These are phyloP conservation scores for Ceratobasidium sp. DNA, from an alignment of 1,284 basidiomycete genomes.

Conservation along the genomic window DNA sequence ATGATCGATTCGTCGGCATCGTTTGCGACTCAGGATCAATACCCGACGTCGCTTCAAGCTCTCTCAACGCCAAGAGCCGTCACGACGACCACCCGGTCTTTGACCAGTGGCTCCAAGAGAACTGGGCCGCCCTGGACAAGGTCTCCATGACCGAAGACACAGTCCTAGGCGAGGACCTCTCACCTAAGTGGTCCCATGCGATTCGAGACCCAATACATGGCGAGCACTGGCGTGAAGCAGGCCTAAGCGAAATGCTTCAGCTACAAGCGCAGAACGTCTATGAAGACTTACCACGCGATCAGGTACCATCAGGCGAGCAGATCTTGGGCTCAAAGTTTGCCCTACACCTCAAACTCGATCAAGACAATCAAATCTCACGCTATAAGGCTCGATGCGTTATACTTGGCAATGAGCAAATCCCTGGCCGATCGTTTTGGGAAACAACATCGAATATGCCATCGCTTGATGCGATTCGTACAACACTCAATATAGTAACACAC, in stretches of 20 bases:
- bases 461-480: neutral
- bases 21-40: no score
- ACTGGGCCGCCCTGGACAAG: neutral
- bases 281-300: neutral
- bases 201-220: conserved; percentile 10
- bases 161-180: neutral
- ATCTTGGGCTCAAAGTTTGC: conserved; percentile 1
- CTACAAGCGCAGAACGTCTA: conserved; percentile 15
- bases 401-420: conserved; percentile 4
- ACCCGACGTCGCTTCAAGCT: no score
- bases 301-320: conserved; percentile 10
- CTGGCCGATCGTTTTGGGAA: conserved; percentile 18
- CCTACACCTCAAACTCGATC: conserved; percentile 1
- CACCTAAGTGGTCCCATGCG: neutral
- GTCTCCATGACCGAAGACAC: neutral
- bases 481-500: neutral
- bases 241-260: neutral
- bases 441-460: neutral
- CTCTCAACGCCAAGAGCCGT: no score
- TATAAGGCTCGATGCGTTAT: conserved; percentile 10
- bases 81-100: neutral
- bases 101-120: neutral
- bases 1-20: no score
- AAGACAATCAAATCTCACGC: neutral
- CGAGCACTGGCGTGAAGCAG: neutral